phyloP scores from a whole-genome alignment of 768 basidiomycete species.

The Mycena belliarum region DNA sequence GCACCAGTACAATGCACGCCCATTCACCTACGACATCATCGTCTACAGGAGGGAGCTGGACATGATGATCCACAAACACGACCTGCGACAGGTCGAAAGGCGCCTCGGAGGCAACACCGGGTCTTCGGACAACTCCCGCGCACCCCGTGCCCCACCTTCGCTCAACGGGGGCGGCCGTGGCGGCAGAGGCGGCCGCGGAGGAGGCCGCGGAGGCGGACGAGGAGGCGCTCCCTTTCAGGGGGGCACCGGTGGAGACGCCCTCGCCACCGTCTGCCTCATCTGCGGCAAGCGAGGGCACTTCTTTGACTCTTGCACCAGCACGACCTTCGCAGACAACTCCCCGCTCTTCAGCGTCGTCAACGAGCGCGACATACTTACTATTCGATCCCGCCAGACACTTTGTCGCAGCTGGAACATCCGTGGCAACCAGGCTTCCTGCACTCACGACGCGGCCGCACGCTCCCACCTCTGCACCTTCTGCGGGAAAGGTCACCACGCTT shows the following conservation, averaged over 20 bases:
- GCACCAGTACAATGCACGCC: neutral
- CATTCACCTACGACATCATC: neutral
- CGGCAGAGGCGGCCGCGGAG: neutral
- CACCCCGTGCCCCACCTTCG: neutral
- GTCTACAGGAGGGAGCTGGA: neutral
- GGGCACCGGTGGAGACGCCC: slow-evolving; percentile 2
- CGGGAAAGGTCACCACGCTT: neutral
- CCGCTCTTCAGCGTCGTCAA: neutral
- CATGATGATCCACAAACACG: neutral
- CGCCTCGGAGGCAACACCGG: neutral
- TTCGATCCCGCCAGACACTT: neutral
- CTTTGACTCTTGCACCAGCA: neutral
- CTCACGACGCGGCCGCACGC: neutral
- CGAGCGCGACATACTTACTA: neutral
- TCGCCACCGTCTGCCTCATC: slow-evolving; percentile 10
- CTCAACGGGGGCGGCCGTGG: neutral
- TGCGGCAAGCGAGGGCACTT: slow-evolving; percentile 9
- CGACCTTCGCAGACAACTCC: neutral
- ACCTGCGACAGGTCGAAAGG: neutral
- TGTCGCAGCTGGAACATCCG: slow-evolving; percentile 11
- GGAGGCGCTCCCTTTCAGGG: slow-evolving; percentile 6
- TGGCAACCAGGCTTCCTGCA: neutral
- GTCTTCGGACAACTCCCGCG: too few relatives aligned
- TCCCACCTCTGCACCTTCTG: slow-evolving; percentile 8
- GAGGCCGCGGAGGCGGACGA: neutral